A percentile compares a stretch with the other conserved stretches of the same genome.
Evolutionary conservation across 129 eudicot species (phyloP).

Genomic region (Scalesia atractyloides): DNA sequence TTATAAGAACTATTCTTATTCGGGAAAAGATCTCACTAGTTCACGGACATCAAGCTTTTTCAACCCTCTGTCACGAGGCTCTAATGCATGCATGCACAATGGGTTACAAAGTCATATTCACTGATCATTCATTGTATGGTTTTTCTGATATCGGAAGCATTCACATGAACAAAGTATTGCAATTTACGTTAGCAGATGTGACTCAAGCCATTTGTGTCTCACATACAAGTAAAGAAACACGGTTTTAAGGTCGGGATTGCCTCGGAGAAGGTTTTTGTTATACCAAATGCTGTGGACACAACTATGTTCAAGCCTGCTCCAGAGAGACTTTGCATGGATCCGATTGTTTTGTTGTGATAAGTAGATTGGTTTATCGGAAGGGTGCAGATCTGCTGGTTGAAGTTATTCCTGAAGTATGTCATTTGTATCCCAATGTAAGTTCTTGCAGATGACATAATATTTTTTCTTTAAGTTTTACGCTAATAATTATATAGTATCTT

Average conservation of each 20-base stretch:
- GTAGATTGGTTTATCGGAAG: slow-evolving; percentile 95
- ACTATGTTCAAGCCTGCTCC: slow-evolving; percentile 97
- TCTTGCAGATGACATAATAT: background rate
- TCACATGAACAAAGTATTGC: slow-evolving; percentile 97
- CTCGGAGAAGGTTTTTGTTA: slow-evolving; percentile 87
- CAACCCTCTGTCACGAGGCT: slow-evolving; percentile 97
- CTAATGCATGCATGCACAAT: slow-evolving; percentile 95
- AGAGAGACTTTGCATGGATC: slow-evolving; percentile 55
- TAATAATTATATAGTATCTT: slow-evolving; percentile 17
- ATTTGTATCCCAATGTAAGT: slow-evolving; percentile 87
- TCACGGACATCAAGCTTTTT: slow-evolving; percentile 98
- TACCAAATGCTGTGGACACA: slow-evolving; percentile 98
- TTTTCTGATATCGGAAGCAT: slow-evolving; percentile 92
- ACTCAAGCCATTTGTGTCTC: slow-evolving; percentile 97
- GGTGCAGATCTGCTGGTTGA: slow-evolving; percentile 98
- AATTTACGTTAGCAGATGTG: slow-evolving; percentile 95
- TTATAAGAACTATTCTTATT: slow-evolving; percentile 73
- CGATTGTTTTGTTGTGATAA: slow-evolving; percentile 86
- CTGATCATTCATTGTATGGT: slow-evolving; percentile 99
- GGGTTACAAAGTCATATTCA: slow-evolving; percentile 96
- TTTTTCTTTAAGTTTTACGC: slow-evolving; percentile 1
- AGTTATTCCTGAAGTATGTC: slow-evolving; percentile 98
- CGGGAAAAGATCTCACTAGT: slow-evolving; percentile 85
- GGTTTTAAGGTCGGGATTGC: slow-evolving; percentile 91
- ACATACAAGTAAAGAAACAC: slow-evolving; percentile 97